Base-by-base conservation (phyloP, 257 asterid genomes). In the Fraxinus excelsior region DNA sequence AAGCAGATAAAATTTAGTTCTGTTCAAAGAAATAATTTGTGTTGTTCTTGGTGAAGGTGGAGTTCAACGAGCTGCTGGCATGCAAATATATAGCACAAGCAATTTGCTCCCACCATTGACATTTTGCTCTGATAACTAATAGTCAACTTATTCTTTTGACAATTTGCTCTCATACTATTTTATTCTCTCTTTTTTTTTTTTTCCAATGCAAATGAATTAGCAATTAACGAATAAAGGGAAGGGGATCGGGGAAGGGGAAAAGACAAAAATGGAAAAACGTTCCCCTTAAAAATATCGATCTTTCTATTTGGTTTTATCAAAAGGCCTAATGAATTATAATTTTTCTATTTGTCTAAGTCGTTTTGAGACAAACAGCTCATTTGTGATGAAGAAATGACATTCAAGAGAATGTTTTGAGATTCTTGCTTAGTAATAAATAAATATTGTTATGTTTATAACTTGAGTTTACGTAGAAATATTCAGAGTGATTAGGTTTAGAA, bases 1-100 rank as follows among this genome's bases (percentile, higher is more conserved):
- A 53, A 53, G 65, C 65, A n/a, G 65, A 56, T 56, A 56, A 56
- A 21, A 51, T 51, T 40, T 51, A 35, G 16, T 53, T 13, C 53
- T 44, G 53, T 44, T 44, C 13, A 42, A 42, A 2, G 23, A 53
- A 5, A 1, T 19, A 53, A 53, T 53, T 53, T 53, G 26, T 53
- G 64, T 49, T 69, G 44, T 31, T 53, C 49, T 75, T 28, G 53
- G 18, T 51, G 69, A 13, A 46, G 74, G 26, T 68, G 74, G 35
- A 46, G 80, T 46, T 76, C 14, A 62, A 62, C 19, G 34, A 62
- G 29, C 65, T 64, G 16, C 62, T 23, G 28, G 60, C 29, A 67
- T 66, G 69, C 34, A 18, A 44, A 75, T 75, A 65, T 75, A 58
- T 74, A 75, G 38, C 10, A 28, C 7, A 62, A 62, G 58, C 14